These are phyloP conservation scores for Aristolochia fimbriata DNA, from an alignment of 164 flowering plant genomes.

Conservation along the genomic window DNA sequence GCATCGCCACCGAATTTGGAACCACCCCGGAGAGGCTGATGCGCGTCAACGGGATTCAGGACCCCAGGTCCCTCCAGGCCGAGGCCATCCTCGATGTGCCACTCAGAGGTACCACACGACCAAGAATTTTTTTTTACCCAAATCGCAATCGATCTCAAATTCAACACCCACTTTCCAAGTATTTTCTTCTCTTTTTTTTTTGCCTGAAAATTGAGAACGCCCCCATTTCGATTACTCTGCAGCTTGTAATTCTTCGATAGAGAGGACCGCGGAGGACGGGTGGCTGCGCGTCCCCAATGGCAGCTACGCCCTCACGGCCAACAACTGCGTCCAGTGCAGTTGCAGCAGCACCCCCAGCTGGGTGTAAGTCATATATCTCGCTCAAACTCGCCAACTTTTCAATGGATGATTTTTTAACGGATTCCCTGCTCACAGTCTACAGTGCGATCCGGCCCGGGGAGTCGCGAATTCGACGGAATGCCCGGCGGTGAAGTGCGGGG, in stretches of 20 bases:
- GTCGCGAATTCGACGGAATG: slow-evolving; percentile 28
- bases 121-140: no score
- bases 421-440: slow-evolving; percentile 25
- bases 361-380: slow-evolving; percentile 27
- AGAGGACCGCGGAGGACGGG: slow-evolving; percentile 31
- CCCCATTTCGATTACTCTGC: slow-evolving; percentile 4
- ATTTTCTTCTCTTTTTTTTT: no score
- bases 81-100: slow-evolving; percentile 61
- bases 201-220: background rate
- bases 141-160: no score
- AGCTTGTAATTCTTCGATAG: slow-evolving; percentile 49
- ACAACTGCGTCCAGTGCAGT: slow-evolving; percentile 52
- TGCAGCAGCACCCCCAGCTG: slow-evolving; percentile 36
- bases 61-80: slow-evolving; percentile 31
- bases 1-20: slow-evolving; percentile 46
- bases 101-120: slow-evolving; percentile 38
- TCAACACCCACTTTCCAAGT: background rate
- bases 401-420: no score
- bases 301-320: slow-evolving; percentile 49
- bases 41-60: slow-evolving; percentile 30
- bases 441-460: slow-evolving; percentile 35
- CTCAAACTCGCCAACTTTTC: no score
- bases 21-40: slow-evolving; percentile 22
- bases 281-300: slow-evolving; percentile 45
- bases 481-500: slow-evolving; percentile 39